Percentiles rank a stretch among this genome's conserved stretches.
phyloP scores from a whole-genome alignment of 441 rosid genomes.

The Metrosideros polymorpha region DNA sequence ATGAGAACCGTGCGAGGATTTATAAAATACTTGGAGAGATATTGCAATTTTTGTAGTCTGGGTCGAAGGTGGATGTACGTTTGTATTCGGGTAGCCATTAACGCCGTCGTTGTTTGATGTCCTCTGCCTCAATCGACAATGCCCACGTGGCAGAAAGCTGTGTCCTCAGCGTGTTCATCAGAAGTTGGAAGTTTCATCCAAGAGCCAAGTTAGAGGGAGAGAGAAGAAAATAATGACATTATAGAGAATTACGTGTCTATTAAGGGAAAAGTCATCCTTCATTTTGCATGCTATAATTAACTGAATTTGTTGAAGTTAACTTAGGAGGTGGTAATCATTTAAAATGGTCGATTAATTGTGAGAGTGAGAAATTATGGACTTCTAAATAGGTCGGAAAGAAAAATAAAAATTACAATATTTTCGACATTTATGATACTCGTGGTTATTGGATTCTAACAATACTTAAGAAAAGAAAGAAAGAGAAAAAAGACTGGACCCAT shows the following conservation, averaged over 20 bases:
- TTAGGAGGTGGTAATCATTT: neutral
- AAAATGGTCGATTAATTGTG: neutral
- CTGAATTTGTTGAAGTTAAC: neutral
- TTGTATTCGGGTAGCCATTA: neutral
- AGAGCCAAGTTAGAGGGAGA: neutral
- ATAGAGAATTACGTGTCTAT: neutral
- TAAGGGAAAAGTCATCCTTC: neutral
- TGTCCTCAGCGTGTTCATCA: neutral
- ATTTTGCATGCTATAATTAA: neutral
- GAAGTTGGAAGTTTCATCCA: neutral
- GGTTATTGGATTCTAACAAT: no score
- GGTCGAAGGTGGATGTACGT: no score
- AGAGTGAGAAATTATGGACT: neutral
- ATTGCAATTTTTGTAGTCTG: no score
- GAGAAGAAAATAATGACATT: neutral
- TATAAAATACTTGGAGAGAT: neutral
- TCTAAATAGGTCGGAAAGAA: neutral
- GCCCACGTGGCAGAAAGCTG: neutral
- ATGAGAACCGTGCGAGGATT: neutral
- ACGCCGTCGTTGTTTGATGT: neutral
- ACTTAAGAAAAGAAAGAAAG: no score
- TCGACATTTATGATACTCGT: fast-evolving
- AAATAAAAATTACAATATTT: neutral
- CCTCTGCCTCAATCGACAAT: neutral
- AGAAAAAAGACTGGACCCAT: no score